Base-by-base conservation (phyloP, 1,284 basidiomycete species). In the Chalciporus sp. region DNA sequence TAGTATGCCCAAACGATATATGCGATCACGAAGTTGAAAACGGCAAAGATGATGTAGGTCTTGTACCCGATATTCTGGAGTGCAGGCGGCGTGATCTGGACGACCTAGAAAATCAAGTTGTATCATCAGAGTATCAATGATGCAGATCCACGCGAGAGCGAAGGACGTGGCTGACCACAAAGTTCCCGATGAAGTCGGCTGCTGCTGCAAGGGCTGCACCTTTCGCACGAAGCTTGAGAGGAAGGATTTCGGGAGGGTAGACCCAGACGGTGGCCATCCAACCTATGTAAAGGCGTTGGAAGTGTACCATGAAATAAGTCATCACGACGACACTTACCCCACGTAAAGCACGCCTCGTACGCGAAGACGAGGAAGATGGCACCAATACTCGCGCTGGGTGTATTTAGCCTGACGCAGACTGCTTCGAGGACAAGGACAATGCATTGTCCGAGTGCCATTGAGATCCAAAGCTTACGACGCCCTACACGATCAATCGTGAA, bases 181-280 rank as follows among this genome's bases (percentile, higher is more conserved):
- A 52, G 31, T 58, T 60, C 16, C 57, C 54, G 4, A 58, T 39
- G 19, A 60, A 58, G 33, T 58, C 42, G 1, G 55, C 46, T 0
- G 58, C 58, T 2, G 55, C 28, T 4, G 48, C 58, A 7, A 58
- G 58, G 4, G 55, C 57, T 0, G 57, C 45, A 17, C 57, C 58
- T 17, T 61, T 53, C 11, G 55, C 49, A 23, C 49, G 55, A 28
- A 61, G 39, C n/a, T 53, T 61, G 42, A 60, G 49, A 19, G 58
- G 57, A 2, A 58, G 44, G 35, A 58, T 61, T 28, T 58, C 58
- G 0, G 54, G 49, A 2, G 49, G 57, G 17, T 58, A 58, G n/a
- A 58, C 27, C 58, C 58, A 60, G 23, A 61, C 55, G 6, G 57
- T 61, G 14, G 46, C 47, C 58, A 61, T 58, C 55, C 57, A 58